phyloP scores from a whole-genome alignment of 345 rosid species.

The Limnanthes douglasii region DNA sequence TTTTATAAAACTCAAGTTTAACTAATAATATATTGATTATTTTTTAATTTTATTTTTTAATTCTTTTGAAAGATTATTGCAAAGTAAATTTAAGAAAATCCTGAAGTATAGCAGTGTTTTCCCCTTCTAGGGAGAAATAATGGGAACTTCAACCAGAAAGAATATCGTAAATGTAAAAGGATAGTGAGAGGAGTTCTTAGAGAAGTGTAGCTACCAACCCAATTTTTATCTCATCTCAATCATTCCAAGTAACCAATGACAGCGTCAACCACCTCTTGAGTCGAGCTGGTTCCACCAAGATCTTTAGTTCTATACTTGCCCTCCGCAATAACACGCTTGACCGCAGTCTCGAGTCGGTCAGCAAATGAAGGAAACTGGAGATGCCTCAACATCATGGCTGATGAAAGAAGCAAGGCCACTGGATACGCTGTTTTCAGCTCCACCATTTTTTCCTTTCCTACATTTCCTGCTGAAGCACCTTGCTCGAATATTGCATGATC shows the following conservation, averaged over 20 bases:
- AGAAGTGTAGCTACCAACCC: no score
- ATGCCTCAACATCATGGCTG: conserved; percentile 96
- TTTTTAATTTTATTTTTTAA: no score
- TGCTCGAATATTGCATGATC: conserved; percentile 87
- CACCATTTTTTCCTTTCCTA: conserved; percentile 46
- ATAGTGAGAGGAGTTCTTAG: no score
- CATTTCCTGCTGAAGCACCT: conserved; percentile 94
- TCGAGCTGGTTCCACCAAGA: conserved; percentile 19
- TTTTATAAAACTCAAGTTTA: no score
- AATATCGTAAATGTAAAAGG: no score
- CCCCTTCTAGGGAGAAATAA: no score
- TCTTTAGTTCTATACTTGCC: conserved; percentile 32
- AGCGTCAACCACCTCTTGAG: conserved; percentile 14
- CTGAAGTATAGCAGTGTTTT: no score
- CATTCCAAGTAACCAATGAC: conserved; percentile 17
- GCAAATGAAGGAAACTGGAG: conserved; percentile 89
- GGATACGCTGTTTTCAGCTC: conserved; percentile 75
- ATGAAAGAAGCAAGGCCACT: conserved; percentile 79
- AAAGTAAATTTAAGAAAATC: no score
- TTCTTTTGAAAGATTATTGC: no score
- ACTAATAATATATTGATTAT: no score
- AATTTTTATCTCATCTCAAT: no score
- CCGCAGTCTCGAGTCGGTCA: conserved; percentile 78
- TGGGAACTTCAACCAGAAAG: no score
- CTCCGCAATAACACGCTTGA: conserved; percentile 45